These are phyloP conservation scores for Aureobasidium musti DNA, from an alignment of 2,329 filamentous ascomycete species.

Conservation along the genomic window DNA sequence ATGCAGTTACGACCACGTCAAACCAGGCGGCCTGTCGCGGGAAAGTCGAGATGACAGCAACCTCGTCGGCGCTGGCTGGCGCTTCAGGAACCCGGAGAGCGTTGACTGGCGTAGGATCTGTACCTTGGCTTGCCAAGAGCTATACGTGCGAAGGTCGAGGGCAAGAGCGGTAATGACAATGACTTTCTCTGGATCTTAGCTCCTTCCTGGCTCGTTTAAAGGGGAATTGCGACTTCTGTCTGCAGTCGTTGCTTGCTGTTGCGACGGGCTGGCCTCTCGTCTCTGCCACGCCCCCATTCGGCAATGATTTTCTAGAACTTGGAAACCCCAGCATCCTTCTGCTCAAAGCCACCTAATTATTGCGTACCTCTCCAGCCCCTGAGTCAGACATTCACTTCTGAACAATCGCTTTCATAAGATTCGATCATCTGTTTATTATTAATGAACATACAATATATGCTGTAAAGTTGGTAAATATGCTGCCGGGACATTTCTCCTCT, in stretches of 20 bases:
- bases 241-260: slow-evolving; percentile 10
- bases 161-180: too few relatives aligned
- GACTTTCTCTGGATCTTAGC: not conserved
- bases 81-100: slow-evolving; percentile 8
- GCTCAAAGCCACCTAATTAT: slow-evolving; percentile 21
- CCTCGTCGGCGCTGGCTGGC: slow-evolving; percentile 15
- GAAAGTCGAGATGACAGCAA: slow-evolving; percentile 21
- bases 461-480: slow-evolving; percentile 14
- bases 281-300: slow-evolving; percentile 3
- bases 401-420: not conserved
- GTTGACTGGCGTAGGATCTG: not conserved
- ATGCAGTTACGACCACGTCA: slow-evolving; percentile 9
- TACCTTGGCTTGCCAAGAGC: slow-evolving; percentile 15
- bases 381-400: not conserved
- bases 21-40: slow-evolving; percentile 25
- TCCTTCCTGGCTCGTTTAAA: not conserved
- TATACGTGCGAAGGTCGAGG: not conserved
- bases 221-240: slow-evolving; percentile 1
- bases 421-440: not conserved
- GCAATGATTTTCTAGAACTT: not conserved
- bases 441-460: slow-evolving; percentile 24
- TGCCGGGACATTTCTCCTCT: slow-evolving; percentile 3
- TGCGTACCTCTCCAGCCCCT: slow-evolving; percentile 5
- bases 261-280: slow-evolving; percentile 17
- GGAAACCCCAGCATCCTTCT: slow-evolving; percentile 5